phyloP scores from a whole-genome alignment of 2,329 filamentous ascomycete species.

The Emydomyces testavorans region DNA sequence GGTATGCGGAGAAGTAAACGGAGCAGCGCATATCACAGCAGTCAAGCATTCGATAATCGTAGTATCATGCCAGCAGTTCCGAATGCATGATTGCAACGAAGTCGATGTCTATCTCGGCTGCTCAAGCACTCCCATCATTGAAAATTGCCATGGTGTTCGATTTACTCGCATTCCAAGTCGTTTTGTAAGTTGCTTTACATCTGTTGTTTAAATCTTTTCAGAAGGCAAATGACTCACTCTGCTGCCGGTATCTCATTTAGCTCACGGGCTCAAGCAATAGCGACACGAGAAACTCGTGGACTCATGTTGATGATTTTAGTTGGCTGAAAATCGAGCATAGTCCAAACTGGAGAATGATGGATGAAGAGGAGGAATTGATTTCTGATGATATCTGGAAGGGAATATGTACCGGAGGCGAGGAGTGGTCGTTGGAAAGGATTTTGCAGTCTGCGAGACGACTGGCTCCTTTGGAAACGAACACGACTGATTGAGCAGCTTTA shows the following conservation, averaged over 20 bases:
- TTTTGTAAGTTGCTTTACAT: conserved; percentile 47
- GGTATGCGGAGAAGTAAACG: conserved; percentile 64
- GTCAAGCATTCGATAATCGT: conserved; percentile 64
- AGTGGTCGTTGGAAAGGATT: conserved; percentile 53
- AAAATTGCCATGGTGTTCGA: conserved; percentile 66
- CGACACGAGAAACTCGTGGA: conserved; percentile 57
- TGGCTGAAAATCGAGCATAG: conserved; percentile 81
- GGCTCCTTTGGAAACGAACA: conserved; percentile 13
- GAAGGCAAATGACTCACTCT: neutral
- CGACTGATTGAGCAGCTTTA: neutral
- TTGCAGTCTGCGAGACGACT: conserved; percentile 35
- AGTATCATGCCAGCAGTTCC: conserved; percentile 71
- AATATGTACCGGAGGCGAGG: conserved; percentile 52
- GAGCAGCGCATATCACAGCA: conserved; percentile 71
- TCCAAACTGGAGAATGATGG: conserved; percentile 72
- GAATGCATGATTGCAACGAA: conserved; percentile 76
- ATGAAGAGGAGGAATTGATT: conserved; percentile 49
- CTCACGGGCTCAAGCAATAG: conserved; percentile 24
- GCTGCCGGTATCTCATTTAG: too few species aligned
- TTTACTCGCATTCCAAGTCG: conserved; percentile 63
- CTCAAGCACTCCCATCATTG: conserved; percentile 79
- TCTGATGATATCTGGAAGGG: conserved; percentile 56
- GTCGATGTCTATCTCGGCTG: conserved; percentile 77
- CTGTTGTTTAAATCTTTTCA: neutral
- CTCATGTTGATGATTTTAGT: conserved; percentile 92